Percentiles rank a stretch among this genome's conserved stretches.
phyloP scores from a whole-genome alignment of 331 rosid genomes.

The Telfairia occidentalis region DNA sequence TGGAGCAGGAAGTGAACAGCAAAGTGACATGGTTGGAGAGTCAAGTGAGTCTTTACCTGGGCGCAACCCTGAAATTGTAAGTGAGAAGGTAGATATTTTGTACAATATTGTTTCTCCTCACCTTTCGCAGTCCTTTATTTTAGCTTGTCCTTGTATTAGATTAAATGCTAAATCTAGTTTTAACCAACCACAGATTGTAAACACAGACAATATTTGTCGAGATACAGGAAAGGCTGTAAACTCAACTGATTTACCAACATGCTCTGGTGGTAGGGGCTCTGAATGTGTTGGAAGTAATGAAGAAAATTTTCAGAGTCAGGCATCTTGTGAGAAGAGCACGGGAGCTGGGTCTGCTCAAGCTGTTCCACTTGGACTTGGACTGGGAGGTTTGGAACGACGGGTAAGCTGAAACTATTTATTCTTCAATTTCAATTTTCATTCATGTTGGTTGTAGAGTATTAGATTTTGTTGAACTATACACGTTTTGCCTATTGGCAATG shows the following conservation, averaged over 20 bases:
- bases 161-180: conserved; percentile 2
- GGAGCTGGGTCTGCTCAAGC: conserved; percentile 37
- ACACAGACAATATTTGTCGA: conserved; percentile 15
- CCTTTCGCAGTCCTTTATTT: not conserved
- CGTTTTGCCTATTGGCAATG: not conserved
- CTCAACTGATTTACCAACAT: conserved; percentile 31
- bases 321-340: conserved; percentile 26
- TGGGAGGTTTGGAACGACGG: conserved; percentile 66
- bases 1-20: conserved; percentile 39
- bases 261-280: conserved; percentile 36
- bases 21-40: conserved; percentile 25
- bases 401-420: conserved; percentile 27
- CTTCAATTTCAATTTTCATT: not conserved
- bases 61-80: not conserved
- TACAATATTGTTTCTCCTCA: not conserved
- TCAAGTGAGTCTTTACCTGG: not conserved
- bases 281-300: conserved; percentile 25
- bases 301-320: conserved; percentile 22
- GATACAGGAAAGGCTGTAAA: conserved; percentile 33
- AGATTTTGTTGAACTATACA: not conserved
- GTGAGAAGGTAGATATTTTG: conserved; percentile 1
- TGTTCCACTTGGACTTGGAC: conserved; percentile 84
- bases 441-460: not conserved
- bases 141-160: not conserved
- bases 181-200: conserved; percentile 3